phyloP scores from a whole-genome alignment of 768 basidiomycete genomes.

The Pisolithus orientalis region DNA sequence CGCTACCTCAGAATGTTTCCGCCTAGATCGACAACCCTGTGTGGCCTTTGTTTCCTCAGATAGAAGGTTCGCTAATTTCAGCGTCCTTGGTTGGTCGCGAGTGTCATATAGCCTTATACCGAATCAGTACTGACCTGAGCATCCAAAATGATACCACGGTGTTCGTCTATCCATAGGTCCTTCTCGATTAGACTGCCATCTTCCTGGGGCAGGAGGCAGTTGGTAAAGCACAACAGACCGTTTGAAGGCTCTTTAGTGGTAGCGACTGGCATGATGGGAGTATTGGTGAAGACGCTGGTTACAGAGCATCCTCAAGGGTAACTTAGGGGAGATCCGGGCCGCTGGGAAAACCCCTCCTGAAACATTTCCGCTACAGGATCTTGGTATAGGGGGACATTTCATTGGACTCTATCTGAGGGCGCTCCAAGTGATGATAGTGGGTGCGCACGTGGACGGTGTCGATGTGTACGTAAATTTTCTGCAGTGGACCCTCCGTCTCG shows the following conservation, averaged over 20 bases:
- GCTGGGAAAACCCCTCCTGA: too few relatives aligned
- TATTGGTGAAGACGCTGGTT: not conserved
- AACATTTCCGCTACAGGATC: too few relatives aligned
- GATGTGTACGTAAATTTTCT: too few relatives aligned
- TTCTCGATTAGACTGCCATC: slow-evolving; percentile 69
- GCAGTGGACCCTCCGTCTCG: too few relatives aligned
- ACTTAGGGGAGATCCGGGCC: not conserved
- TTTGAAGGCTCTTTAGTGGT: slow-evolving; percentile 29
- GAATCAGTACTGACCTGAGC: slow-evolving; percentile 46
- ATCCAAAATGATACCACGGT: slow-evolving; percentile 67
- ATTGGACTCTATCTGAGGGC: too few relatives aligned
- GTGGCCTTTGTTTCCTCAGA: slow-evolving; percentile 52
- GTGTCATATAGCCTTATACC: not conserved
- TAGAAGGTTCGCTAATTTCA: slow-evolving; percentile 59
- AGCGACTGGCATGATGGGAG: not conserved
- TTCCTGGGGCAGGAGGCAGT: slow-evolving; percentile 74
- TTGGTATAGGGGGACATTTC: too few relatives aligned
- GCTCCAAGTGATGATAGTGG: too few relatives aligned
- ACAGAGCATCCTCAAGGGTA: not conserved
- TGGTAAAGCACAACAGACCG: slow-evolving; percentile 79
- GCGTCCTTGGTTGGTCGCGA: slow-evolving; percentile 1
- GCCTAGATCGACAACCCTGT: slow-evolving; percentile 56
- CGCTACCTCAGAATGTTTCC: slow-evolving; percentile 71
- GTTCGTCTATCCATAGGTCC: slow-evolving; percentile 80
- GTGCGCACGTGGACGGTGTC: too few relatives aligned